These are phyloP conservation scores for Seiridium unicorne DNA, from an alignment of 2,329 filamentous ascomycete species.

Conservation along the genomic window DNA sequence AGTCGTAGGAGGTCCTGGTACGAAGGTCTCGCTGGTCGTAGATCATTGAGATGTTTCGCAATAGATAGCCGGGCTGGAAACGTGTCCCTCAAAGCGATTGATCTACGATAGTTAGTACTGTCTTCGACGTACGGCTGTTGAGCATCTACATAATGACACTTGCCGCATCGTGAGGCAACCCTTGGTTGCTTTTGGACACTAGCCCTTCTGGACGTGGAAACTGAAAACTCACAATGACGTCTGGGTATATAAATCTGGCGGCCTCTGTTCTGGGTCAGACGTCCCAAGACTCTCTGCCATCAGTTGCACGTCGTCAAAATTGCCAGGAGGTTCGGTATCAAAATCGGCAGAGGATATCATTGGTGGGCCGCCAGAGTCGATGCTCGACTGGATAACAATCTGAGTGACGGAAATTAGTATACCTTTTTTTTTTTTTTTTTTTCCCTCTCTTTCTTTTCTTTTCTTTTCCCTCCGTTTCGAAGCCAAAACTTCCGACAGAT, in stretches of 20 bases:
- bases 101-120: slow-evolving; percentile 18
- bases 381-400: slow-evolving; percentile 36
- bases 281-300: slow-evolving; percentile 17
- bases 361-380: slow-evolving; percentile 44
- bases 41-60: slow-evolving; percentile 38
- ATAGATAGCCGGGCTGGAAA: slow-evolving; percentile 40
- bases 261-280: slow-evolving; percentile 24
- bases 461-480: too few relatives aligned
- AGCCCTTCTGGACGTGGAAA: too few relatives aligned
- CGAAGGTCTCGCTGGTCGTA: slow-evolving; percentile 25
- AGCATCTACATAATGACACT: background rate
- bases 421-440: too few relatives aligned
- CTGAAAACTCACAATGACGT: slow-evolving; percentile 16
- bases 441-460: too few relatives aligned
- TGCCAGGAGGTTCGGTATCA: slow-evolving; percentile 46
- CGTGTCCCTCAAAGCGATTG: slow-evolving; percentile 38
- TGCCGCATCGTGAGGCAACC: too few relatives aligned
- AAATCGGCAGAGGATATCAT: slow-evolving; percentile 43
- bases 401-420: background rate
- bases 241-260: slow-evolving; percentile 35
- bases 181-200: too few relatives aligned
- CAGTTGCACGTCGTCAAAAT: slow-evolving; percentile 50
- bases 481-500: too few relatives aligned
- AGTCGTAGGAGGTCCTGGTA: slow-evolving; percentile 42
- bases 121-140: too few relatives aligned